Conservation (phyloP, 192 early-diverging fungal genomes). For the Backusella morwellensis region DNA sequence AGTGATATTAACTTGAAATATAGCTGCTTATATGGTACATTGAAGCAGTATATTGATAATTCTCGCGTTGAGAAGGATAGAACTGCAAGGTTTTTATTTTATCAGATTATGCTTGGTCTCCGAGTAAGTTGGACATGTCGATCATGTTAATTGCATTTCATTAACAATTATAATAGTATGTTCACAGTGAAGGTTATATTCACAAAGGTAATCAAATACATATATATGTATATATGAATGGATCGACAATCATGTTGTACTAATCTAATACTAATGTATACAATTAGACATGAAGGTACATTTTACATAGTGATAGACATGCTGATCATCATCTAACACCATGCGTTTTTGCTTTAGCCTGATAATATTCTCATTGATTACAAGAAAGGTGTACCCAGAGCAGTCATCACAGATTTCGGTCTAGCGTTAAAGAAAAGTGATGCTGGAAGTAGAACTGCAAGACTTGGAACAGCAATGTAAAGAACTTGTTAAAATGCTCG, state of each 20-base stretch:
- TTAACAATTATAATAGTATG: background rate
- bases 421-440: background rate
- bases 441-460: background rate
- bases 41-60: background rate
- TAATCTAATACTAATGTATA: background rate
- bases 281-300: background rate
- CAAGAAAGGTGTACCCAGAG: background rate
- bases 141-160: background rate
- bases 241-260: background rate
- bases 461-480: background rate
- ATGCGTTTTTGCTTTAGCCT: background rate
- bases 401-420: background rate
- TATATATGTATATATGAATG: background rate
- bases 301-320: background rate
- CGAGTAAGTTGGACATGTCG: background rate
- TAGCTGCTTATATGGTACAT: background rate
- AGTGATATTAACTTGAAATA: background rate
- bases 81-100: background rate
- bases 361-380: background rate
- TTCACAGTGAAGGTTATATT: background rate
- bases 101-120: background rate
- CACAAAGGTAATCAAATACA: background rate
- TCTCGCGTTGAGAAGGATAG: background rate
- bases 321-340: background rate
- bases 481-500: background rate